phyloP scores from a whole-genome alignment of 164 flowering plant genomes.

The Liriodendron chinense region DNA sequence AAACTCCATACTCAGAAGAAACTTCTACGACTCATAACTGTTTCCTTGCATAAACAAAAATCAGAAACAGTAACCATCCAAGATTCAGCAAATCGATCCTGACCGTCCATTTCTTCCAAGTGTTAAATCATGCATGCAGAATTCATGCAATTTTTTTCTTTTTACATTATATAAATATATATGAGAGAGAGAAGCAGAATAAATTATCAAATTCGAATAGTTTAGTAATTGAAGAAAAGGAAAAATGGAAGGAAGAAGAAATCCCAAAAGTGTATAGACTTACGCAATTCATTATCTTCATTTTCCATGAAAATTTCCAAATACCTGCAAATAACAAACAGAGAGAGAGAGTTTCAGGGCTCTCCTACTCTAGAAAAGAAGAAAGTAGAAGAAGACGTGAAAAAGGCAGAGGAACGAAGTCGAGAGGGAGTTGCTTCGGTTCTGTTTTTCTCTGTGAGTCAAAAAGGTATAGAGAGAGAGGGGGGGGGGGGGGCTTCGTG shows the following conservation, averaged over 20 bases:
- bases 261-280: neutral
- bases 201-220: neutral
- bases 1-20: neutral
- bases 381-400: neutral
- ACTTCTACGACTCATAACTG: neutral
- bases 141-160: neutral
- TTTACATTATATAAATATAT: too few species aligned
- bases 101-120: neutral
- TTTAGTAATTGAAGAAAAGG: too few species aligned
- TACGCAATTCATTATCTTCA: conserved; percentile 20
- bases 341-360: neutral
- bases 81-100: neutral
- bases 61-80: neutral
- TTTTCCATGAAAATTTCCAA: conserved; percentile 7
- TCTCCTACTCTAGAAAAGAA: neutral
- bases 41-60: too few species aligned
- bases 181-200: neutral
- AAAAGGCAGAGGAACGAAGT: neutral
- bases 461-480: neutral
- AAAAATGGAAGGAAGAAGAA: neutral
- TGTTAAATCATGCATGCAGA: neutral
- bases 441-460: neutral
- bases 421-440: neutral
- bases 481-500: neutral
- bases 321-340: neutral